These are phyloP conservation scores for Adansonia rubrostipa DNA, from an alignment of 441 rosid species.

Conservation along the genomic window DNA sequence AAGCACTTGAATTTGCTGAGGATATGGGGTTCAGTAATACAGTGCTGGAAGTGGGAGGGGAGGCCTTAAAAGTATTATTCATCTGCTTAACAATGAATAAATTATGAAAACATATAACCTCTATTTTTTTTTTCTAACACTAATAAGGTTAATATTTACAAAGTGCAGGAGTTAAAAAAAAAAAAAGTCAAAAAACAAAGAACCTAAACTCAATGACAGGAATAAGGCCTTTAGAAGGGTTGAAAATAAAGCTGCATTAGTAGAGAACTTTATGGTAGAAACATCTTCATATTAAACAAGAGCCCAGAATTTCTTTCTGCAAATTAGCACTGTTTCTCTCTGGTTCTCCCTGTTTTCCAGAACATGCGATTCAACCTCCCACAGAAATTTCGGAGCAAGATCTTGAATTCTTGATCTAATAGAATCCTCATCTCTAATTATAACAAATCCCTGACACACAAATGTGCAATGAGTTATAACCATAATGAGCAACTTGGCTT, in stretches of 20 bases:
- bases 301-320: constrained; percentile 91
- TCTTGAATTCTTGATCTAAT: constrained; percentile 57
- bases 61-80: not conserved
- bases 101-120: not conserved
- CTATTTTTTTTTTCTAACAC: not conserved
- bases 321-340: constrained; percentile 66
- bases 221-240: not conserved
- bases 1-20: constrained; percentile 11
- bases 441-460: constrained; percentile 69
- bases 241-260: not conserved
- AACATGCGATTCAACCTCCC: constrained; percentile 68
- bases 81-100: constrained; percentile 3
- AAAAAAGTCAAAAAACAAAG: not conserved
- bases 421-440: constrained; percentile 78
- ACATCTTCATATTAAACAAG: constrained; percentile 31
- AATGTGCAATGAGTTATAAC: not conserved
- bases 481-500: not conserved
- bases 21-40: not conserved
- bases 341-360: constrained; percentile 60
- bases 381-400: constrained; percentile 70
- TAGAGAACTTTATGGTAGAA: not conserved
- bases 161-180: not conserved
- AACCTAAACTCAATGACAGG: not conserved
- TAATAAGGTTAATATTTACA: constrained; percentile 19
- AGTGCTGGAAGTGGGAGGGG: not conserved